These are phyloP conservation scores for Coprinellus micaceus DNA, from an alignment of 768 basidiomycete species.

Conservation along the genomic window DNA sequence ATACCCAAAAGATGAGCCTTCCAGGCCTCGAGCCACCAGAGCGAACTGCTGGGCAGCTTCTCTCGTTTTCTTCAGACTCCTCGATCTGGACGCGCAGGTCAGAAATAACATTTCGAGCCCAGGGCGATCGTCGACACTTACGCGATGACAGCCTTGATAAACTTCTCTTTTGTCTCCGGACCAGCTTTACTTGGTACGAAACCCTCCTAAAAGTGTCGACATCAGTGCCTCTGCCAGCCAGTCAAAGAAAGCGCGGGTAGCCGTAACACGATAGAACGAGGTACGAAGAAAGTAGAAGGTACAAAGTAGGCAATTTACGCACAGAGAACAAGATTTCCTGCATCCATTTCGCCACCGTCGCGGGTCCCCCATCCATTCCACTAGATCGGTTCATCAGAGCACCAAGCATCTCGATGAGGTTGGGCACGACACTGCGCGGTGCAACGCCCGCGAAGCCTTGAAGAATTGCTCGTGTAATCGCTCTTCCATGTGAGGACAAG, in stretches of 20 bases:
- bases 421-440: slow-evolving; percentile 77
- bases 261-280: no score
- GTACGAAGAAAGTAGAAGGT: not conserved
- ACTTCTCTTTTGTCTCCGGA: slow-evolving; percentile 70
- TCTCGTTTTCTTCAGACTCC: slow-evolving; percentile 67
- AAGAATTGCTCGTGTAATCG: slow-evolving; percentile 70
- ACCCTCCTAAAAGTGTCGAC: slow-evolving; percentile 46
- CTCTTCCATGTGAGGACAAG: slow-evolving; percentile 52
- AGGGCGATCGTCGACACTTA: no score
- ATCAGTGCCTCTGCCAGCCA: not conserved
- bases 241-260: not conserved
- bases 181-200: slow-evolving; percentile 75
- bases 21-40: slow-evolving; percentile 77
- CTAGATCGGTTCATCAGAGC: slow-evolving; percentile 53
- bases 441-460: slow-evolving; percentile 81
- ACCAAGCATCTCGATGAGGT: slow-evolving; percentile 79
- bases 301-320: slow-evolving; percentile 9
- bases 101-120: no score
- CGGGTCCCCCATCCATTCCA: slow-evolving; percentile 26
- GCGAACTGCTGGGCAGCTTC: slow-evolving; percentile 89
- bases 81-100: slow-evolving; percentile 42
- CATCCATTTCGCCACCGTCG: slow-evolving; percentile 61
- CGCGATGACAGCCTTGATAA: slow-evolving; percentile 70
- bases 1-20: slow-evolving; percentile 84
- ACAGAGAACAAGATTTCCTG: slow-evolving; percentile 67